A percentile compares a stretch with the other conserved stretches of the same genome.
These are phyloP conservation scores for Klebsormidium nitens DNA, from an alignment of 139 green algal genomes.

Conservation along the genomic window DNA sequence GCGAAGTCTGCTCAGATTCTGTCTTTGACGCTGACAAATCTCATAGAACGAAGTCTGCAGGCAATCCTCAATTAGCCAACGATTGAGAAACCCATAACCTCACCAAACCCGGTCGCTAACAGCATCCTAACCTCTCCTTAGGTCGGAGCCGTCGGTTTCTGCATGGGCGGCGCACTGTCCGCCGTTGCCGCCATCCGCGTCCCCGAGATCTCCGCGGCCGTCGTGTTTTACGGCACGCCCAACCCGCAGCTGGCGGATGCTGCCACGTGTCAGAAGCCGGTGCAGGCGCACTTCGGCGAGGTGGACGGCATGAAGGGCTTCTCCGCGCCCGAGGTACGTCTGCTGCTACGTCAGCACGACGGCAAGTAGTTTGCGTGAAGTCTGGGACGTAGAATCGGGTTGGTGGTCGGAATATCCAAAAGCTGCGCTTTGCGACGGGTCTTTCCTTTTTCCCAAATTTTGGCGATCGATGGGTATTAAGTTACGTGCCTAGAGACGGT, in stretches of 20 bases:
- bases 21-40: neutral
- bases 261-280: conserved; percentile 30
- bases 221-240: conserved; percentile 43
- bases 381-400: too few species aligned
- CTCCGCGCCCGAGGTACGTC: conserved; percentile 25
- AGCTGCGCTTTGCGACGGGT: too few species aligned
- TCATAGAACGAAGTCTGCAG: neutral
- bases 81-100: neutral
- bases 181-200: conserved; percentile 12
- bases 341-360: neutral
- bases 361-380: too few species aligned
- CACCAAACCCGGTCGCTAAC: neutral
- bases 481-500: too few species aligned
- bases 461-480: too few species aligned
- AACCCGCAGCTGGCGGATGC: conserved; percentile 12
- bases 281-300: conserved; percentile 47
- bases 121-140: conserved; percentile 4
- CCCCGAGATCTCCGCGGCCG: conserved; percentile 17
- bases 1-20: neutral
- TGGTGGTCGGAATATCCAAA: too few species aligned
- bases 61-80: neutral
- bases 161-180: conserved; percentile 45
- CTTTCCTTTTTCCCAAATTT: too few species aligned
- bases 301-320: conserved; percentile 43
- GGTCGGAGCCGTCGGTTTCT: conserved; percentile 43